Conservation (phyloP, 768 basidiomycete species). For the Hydnum rufescens region DNA sequence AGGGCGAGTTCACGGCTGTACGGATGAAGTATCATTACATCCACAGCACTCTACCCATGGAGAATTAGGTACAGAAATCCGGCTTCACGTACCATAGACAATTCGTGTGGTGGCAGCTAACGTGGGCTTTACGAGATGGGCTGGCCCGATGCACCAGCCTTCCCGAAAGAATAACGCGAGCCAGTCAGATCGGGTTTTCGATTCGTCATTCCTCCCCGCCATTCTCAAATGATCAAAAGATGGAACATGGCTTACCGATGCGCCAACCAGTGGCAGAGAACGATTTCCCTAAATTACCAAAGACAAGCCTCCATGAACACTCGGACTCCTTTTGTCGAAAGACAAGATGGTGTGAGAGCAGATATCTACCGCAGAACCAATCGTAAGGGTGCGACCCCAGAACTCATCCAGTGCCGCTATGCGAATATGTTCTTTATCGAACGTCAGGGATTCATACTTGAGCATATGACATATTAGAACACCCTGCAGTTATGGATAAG, state of each 20-base stretch:
- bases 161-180: no score
- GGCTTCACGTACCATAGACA: constrained; percentile 52
- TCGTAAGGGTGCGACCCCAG: constrained; percentile 96
- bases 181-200: no score
- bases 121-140: constrained; percentile 62
- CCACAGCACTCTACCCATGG: neutral
- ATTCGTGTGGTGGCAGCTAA: constrained; percentile 85
- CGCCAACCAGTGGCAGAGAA: constrained; percentile 98
- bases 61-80: neutral
- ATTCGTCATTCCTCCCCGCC: no score
- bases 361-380: constrained; percentile 83
- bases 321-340: neutral
- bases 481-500: neutral
- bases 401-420: constrained; percentile 91
- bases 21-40: neutral
- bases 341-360: constrained; percentile 21
- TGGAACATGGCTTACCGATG: constrained; percentile 24
- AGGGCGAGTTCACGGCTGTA: constrained; percentile 43
- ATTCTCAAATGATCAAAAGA: neutral
- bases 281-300: constrained; percentile 40
- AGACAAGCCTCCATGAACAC: neutral
- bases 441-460: constrained; percentile 87
- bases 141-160: constrained; percentile 79
- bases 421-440: constrained; percentile 77
- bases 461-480: neutral